Conservation (phyloP, 257 asterid genomes). For the Paraleonurus japonicus region DNA sequence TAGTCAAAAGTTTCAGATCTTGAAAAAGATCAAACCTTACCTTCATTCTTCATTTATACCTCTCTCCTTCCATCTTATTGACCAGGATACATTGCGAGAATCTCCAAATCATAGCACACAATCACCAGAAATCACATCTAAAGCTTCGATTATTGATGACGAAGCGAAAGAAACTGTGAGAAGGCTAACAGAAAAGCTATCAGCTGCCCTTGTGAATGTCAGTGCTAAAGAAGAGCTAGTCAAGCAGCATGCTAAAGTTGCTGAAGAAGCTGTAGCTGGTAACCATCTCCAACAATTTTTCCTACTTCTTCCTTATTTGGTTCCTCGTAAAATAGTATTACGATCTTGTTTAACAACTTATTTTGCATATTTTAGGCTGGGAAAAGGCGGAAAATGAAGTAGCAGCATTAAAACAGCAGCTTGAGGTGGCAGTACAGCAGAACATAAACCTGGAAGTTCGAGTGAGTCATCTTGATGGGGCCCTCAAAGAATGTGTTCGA, state of each 20-base stretch:
- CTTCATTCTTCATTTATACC: background rate
- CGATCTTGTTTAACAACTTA: background rate
- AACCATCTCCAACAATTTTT: background rate
- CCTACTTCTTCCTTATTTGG: background rate
- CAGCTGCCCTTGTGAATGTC: slow-evolving; percentile 79
- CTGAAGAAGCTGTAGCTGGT: slow-evolving; percentile 94
- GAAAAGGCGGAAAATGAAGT: slow-evolving; percentile 85
- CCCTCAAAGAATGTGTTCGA: slow-evolving; percentile 77
- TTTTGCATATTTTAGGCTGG: slow-evolving; percentile 52
- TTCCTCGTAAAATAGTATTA: background rate
- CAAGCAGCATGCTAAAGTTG: slow-evolving; percentile 83
- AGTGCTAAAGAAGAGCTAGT: slow-evolving; percentile 83
- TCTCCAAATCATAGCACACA: slow-evolving; percentile 42
- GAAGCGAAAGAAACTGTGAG: slow-evolving; percentile 51
- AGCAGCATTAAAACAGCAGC: slow-evolving; percentile 58
- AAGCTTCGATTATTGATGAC: slow-evolving; percentile 38
- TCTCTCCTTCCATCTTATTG: background rate
- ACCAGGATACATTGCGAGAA: slow-evolving; percentile 56
- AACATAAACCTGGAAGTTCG: slow-evolving; percentile 61
- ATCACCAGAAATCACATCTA: slow-evolving; percentile 64
- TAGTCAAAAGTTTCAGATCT: background rate
- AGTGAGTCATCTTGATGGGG: slow-evolving; percentile 66
- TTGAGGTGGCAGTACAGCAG: slow-evolving; percentile 63
- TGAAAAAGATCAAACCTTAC: background rate
- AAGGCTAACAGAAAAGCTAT: slow-evolving; percentile 59